Evolutionary conservation across 164 flowering plant species (phyloP), one percentile per base, ranked within the genome.

Genomic region (Nelumbo lutea): DNA sequence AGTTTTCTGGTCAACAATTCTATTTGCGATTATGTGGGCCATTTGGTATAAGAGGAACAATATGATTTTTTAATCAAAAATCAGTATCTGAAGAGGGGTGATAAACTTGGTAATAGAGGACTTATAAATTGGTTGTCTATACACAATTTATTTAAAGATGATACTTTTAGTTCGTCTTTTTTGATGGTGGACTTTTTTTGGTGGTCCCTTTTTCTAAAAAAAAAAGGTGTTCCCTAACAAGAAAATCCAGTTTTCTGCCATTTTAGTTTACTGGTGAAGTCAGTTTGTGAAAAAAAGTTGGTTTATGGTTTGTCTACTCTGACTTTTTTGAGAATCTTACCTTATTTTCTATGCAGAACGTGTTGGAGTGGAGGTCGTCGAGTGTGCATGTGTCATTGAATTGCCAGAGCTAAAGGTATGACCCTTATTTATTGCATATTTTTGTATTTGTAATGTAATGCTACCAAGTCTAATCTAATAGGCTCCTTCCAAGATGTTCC

Each of bases 351-450:
- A 76, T 82, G 81, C 88, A 94, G 98, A 88, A 75, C 96, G 97
- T 43, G 97, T 88, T 72, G 93, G 87, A 8, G 97, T 77, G 39
- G 57, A 88, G 61, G 96, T 94, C 66, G 95, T 90, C 52, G 98
- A 94, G 78, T 91, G 93, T 81, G 96, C 97, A 52, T 91, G 98
- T 75, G 85, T 93, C 3, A 91, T 93, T 70, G 98, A 90, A 79
- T 73, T 93, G 78, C 79, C 88, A 59, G 96, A 82, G 79, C 85
- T 94, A 55, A 85, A 94, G 92, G 98, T 93, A 71, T 56, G 78
- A 9, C 46, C n/a, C 43, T 38, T 6, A 38, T 66, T 40, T 14
- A 65, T 4, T 39, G 5, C 6, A 44, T 13, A 61, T 69, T 42
- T 11, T 11, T 13, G 64, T 42, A 14, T 68, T 42, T 59, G 56